Evolutionary conservation across 1,139 yeast genomes (phyloP), one percentile per base, ranked within the genome.

Genomic region (Diutina rugosa): DNA sequence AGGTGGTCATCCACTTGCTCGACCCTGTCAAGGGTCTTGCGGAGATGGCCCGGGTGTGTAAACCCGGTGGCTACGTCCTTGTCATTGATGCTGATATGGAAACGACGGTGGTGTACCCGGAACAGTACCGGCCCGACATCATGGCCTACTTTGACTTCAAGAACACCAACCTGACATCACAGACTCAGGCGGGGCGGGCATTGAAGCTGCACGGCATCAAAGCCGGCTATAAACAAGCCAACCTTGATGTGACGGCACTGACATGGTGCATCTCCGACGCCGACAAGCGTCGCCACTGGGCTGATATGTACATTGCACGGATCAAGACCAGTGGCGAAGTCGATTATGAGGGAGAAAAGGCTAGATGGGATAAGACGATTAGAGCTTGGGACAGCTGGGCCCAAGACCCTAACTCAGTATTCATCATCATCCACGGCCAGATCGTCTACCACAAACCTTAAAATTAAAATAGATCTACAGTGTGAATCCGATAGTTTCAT

Each of bases 1-100:
- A 74, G 59, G 77, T 74, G 2, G 58, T 74, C 14, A 64, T 73
- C 48, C 78, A 74, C 57, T 62, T 74, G 55, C 63, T 64, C 28
- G 71, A 72, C 55, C 76, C 74, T 1, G 54, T 54, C 3, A 29
- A 30, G 4, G 62, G 56, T 6, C 45, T 60, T 28, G 35, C 45
- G 29, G 62, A 60, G 44, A 58, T 60, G 55, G 51, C 45, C 18
- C 51, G 62, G 12, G 62, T 60, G 14, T 38, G 58, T 52, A 59
- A 58, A 47, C 57, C 57, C 28, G 56, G 56, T 9, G 62, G 62
- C 4, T 56, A 28, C 35, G 64, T 67, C 0, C 72, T 74, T 52
- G 67, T 66, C 7, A 65, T 69, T 48, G 77, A 74, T 54, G 68
- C 71, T 3, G 76, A 72, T 57, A 47, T 67, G 10, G 59, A 56